Conservation (phyloP, 768 basidiomycete genomes). For the Dentipellis fragilis region DNA sequence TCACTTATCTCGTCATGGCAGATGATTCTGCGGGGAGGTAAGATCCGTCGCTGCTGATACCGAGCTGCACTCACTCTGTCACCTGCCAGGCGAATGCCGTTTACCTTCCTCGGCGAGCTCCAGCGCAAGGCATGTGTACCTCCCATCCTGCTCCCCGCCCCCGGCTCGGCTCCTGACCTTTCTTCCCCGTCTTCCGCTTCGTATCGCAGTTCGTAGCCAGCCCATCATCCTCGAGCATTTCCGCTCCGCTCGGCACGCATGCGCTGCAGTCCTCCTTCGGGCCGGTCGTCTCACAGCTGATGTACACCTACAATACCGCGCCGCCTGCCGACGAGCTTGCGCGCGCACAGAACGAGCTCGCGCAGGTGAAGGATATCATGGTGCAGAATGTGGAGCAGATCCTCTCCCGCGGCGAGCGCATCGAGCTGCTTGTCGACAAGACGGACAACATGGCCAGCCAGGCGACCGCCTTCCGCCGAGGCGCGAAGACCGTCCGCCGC, state of each 20-base stretch:
- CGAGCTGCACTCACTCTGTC: background rate
- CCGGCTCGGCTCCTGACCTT: constrained; percentile 1
- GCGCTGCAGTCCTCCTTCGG: constrained; percentile 66
- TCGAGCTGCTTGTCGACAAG: constrained; percentile 94
- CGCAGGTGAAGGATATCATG: constrained; percentile 94
- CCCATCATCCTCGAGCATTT: constrained; percentile 53
- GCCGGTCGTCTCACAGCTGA: constrained; percentile 57
- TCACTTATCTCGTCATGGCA: constrained; percentile 88
- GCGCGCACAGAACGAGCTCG: constrained; percentile 81
- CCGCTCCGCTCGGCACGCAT: constrained; percentile 35
- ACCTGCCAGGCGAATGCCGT: constrained; percentile 69
- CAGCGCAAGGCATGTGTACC: constrained; percentile 52
- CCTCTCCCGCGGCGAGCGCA: constrained; percentile 85
- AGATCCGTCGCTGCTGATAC: constrained; percentile 15
- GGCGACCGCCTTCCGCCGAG: constrained; percentile 86
- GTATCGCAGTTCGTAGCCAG: constrained; percentile 45
- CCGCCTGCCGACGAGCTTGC: constrained; percentile 85
- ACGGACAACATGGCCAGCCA: constrained; percentile 93
- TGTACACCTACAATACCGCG: constrained; percentile 82
- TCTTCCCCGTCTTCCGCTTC: background rate
- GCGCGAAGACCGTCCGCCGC: constrained; percentile 71
- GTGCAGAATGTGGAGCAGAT: constrained; percentile 98
- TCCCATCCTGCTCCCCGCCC: background rate
- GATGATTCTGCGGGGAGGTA: constrained; percentile 88
- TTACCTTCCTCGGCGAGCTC: constrained; percentile 83